Conservation (phyloP, 1,284 basidiomycete genomes). For the Cutaneotrichosporon mucoides region DNA sequence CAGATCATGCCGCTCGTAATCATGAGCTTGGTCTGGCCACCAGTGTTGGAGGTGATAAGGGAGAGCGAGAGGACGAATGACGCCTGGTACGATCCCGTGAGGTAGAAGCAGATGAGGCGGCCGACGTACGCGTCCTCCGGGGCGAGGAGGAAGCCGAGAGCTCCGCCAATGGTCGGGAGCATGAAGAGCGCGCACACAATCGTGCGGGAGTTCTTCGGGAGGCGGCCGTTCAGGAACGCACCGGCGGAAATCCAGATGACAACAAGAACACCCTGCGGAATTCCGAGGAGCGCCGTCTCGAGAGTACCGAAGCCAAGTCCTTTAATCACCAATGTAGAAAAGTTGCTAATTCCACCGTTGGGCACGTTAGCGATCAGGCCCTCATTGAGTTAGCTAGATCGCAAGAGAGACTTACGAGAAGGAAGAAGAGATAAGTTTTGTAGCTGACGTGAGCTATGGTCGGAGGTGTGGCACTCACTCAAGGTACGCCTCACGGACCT, state of each 20-base stretch:
- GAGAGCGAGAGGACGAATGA: slow-evolving; percentile 53
- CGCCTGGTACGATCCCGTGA: slow-evolving; percentile 52
- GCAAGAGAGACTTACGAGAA: slow-evolving; percentile 33
- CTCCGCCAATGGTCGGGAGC: slow-evolving; percentile 47
- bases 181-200: slow-evolving; percentile 44
- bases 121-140: slow-evolving; percentile 46
- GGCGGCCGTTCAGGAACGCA: slow-evolving; percentile 37
- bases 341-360: slow-evolving; percentile 45
- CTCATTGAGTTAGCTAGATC: no score
- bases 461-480: slow-evolving; percentile 32
- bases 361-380: slow-evolving; percentile 41
- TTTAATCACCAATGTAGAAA: slow-evolving; percentile 47
- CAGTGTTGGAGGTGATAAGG: slow-evolving; percentile 53
- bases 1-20: slow-evolving; percentile 44
- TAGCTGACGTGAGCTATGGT: slow-evolving; percentile 14
- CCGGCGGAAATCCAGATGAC: slow-evolving; percentile 44
- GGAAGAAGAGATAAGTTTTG: slow-evolving; percentile 38
- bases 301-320: slow-evolving; percentile 43
- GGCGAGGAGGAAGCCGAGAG: slow-evolving; percentile 49
- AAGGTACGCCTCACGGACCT: slow-evolving; percentile 47
- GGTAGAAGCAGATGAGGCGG: slow-evolving; percentile 56
- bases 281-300: slow-evolving; percentile 45
- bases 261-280: slow-evolving; percentile 46
- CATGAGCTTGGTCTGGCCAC: slow-evolving; percentile 53
- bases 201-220: slow-evolving; percentile 45